Conservation (phyloP, 805 yeast species). For the Torulaspora gathmanii region DNA sequence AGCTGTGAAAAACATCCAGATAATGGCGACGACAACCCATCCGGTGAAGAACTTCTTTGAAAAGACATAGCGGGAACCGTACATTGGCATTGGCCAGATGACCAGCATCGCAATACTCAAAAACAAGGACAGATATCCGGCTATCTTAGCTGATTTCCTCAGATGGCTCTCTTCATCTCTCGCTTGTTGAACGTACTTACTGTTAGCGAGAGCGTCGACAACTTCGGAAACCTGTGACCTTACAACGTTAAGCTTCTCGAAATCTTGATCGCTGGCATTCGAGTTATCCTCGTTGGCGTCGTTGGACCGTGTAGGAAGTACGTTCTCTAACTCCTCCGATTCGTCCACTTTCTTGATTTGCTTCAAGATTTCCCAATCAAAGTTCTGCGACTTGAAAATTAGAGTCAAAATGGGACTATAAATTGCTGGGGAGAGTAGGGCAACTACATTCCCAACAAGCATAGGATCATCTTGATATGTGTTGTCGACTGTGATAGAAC, state of each 20-base stretch:
- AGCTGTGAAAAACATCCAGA: slow-evolving; percentile 72
- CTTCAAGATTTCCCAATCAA: slow-evolving; percentile 64
- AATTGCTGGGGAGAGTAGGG: slow-evolving; percentile 66
- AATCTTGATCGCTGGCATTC: slow-evolving; percentile 1
- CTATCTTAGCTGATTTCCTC: slow-evolving; percentile 54
- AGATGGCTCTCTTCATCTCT: slow-evolving; percentile 41
- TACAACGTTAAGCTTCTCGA: slow-evolving; percentile 8
- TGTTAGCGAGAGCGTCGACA: slow-evolving; percentile 1
- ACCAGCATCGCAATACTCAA: slow-evolving; percentile 62
- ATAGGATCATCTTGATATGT: slow-evolving; percentile 85
- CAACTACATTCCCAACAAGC: slow-evolving; percentile 85
- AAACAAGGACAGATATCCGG: slow-evolving; percentile 54
- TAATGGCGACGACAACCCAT: slow-evolving; percentile 77
- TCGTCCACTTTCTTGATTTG: slow-evolving; percentile 64
- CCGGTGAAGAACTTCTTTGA: slow-evolving; percentile 77
- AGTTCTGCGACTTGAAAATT: slow-evolving; percentile 63
- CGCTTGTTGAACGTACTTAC: slow-evolving; percentile 1
- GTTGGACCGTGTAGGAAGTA: slow-evolving; percentile 1
- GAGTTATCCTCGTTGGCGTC: slow-evolving; percentile 7
- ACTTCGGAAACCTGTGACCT: slow-evolving; percentile 3
- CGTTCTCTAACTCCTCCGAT: slow-evolving; percentile 50
- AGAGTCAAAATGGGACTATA: slow-evolving; percentile 62
- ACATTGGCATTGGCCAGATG: slow-evolving; percentile 95
- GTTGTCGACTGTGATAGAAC: slow-evolving; percentile 43
- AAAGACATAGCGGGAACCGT: slow-evolving; percentile 72